Base-by-base conservation (phyloP, 2,329 filamentous ascomycete genomes). In the Huntiella omanensis region DNA sequence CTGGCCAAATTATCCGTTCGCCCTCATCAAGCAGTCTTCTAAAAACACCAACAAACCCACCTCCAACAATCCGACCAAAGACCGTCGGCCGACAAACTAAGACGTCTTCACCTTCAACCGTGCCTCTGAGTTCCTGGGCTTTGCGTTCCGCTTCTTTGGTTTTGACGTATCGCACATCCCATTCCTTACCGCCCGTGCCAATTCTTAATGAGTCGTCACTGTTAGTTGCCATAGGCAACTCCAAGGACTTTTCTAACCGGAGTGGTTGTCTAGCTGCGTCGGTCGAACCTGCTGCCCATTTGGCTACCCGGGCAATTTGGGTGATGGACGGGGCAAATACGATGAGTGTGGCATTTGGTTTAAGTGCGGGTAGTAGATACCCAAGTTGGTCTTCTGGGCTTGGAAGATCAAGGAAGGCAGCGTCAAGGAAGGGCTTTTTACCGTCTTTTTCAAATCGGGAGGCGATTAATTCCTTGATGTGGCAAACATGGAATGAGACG, bases 281-380 rank as follows among this genome's bases (percentile, higher is more conserved):
- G 8, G 10, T 17, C 37, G 19, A 17, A 39, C 37, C 37, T 39
- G 15, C 15, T 3, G 38, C 69, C 35, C 64, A 58, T 12, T 69
- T 61, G 22, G 78, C 64, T 49, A 78, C 81, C 4, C 76, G 69
- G 36, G 70, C 75, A 47, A 88, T 80, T 58, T 88, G 83, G 7
- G 82, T 86, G 49, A 91, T 75, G 54, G 76, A 83, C 0, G 83
- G 83, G 52, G 75, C 77, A 62, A 86, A 91, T 1, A 85, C 67
- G 11, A 80, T 65, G 32, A 88, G 63, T 6, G 72, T 63, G 0
- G 77, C 82, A 54, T 81, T 72, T 1, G 71, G 66, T 35, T 71
- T 71, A 45, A 91, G 60, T 11, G 76, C 73, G n/a, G 65, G 56
- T 4, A 70, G 62, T 16, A 78, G 64, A 19, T 63, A 62, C 1